phyloP scores from a whole-genome alignment of 352 stramenopile genomes.

The Hyaloperonospora brassicae region DNA sequence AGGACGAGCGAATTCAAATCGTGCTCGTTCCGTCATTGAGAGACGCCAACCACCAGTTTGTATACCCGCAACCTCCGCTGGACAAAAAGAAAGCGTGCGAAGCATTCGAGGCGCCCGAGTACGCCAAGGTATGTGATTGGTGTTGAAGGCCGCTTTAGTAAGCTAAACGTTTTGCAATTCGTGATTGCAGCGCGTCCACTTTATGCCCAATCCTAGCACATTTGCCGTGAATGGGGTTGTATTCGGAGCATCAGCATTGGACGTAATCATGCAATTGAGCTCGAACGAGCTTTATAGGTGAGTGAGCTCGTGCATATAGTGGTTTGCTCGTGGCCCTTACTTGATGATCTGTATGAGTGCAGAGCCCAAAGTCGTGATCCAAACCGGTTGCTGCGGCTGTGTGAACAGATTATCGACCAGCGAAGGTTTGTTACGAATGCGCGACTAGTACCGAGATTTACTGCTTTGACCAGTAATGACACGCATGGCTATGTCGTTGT shows the following conservation, averaged over 20 bases:
- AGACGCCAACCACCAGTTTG: constrained; percentile 92
- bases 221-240: constrained; percentile 92
- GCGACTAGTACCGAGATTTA: not conserved
- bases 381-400: constrained; percentile 65
- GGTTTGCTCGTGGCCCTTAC: no score
- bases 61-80: constrained; percentile 93
- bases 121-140: constrained; percentile 41
- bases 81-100: constrained; percentile 78
- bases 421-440: constrained; percentile 36
- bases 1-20: constrained; percentile 65
- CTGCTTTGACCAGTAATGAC: not conserved
- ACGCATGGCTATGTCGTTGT: not conserved
- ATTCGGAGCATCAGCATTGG: constrained; percentile 89
- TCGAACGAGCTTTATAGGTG: constrained; percentile 71
- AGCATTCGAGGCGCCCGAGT: constrained; percentile 46
- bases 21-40: constrained; percentile 93
- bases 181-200: constrained; percentile 79
- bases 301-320: not conserved
- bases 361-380: constrained; percentile 49
- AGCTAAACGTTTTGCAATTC: constrained; percentile 3
- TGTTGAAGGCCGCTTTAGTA: not conserved
- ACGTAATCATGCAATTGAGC: constrained; percentile 86
- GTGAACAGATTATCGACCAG: constrained; percentile 76
- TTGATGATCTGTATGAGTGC: not conserved
- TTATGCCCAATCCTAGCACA: constrained; percentile 93